Percentiles rank a stretch among this genome's conserved stretches.
phyloP scores from a whole-genome alignment of 148 eudicot species.

The Rhododendron henanense region DNA sequence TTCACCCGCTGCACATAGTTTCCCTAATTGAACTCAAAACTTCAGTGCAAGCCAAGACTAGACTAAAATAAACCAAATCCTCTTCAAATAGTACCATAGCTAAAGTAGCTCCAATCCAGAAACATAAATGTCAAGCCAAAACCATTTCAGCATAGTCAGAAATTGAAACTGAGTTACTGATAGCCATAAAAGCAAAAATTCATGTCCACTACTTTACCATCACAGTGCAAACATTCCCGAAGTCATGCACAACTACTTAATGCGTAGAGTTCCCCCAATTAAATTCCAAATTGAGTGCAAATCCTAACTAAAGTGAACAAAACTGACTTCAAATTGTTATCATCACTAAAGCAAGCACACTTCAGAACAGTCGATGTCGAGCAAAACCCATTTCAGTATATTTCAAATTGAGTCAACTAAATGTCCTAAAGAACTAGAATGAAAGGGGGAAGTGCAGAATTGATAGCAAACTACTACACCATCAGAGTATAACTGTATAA shows the following conservation, averaged over 20 bases:
- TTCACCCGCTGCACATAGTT: background rate
- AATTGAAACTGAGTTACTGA: background rate
- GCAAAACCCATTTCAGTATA: slow-evolving; percentile 3
- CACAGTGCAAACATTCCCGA: background rate
- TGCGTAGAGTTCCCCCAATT: background rate
- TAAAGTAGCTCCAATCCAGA: background rate
- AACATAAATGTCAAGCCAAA: background rate
- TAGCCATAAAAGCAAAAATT: background rate
- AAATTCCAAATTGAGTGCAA: background rate
- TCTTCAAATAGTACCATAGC: background rate
- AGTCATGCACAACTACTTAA: background rate
- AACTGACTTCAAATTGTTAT: background rate
- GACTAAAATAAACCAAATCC: background rate
- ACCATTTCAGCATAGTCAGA: background rate
- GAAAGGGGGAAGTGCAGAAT: background rate
- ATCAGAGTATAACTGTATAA: background rate
- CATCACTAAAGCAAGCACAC: background rate
- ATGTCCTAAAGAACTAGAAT: background rate
- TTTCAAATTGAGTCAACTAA: background rate
- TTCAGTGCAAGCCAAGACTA: background rate
- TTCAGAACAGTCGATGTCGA: background rate
- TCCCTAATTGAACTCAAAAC: background rate
- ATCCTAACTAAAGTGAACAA: background rate
- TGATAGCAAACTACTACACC: background rate
- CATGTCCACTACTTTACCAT: background rate